Evolutionary conservation across 768 basidiomycete species (phyloP).

Genomic region (Hypsizygus marmoreus): DNA sequence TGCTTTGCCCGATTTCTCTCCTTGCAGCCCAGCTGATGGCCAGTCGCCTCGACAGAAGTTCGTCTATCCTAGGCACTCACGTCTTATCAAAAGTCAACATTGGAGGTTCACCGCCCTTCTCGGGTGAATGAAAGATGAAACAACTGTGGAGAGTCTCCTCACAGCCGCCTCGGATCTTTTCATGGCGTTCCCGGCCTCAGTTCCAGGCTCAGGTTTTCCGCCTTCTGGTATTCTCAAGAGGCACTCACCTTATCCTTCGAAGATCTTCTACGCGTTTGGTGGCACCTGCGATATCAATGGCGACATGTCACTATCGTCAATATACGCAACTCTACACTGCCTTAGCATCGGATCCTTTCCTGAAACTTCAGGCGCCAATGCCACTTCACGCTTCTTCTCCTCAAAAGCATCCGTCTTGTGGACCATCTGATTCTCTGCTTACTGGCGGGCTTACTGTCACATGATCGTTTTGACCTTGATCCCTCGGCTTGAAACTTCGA

Average conservation of each 20-base stretch:
- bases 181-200: conserved; percentile 1
- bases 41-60: background rate
- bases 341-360: conserved; percentile 12
- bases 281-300: too few relatives aligned
- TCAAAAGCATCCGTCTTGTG: conserved; percentile 11
- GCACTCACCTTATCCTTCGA: too few relatives aligned
- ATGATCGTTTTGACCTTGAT: conserved; percentile 5
- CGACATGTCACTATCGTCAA: too few relatives aligned
- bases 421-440: conserved; percentile 11
- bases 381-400: conserved; percentile 7
- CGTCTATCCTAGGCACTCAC: background rate
- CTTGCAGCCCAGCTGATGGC: background rate
- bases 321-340: too few relatives aligned
- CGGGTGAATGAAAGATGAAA: background rate
- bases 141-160: too few relatives aligned
- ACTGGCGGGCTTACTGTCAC: conserved; percentile 5
- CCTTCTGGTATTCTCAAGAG: too few relatives aligned
- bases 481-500: conserved; percentile 1
- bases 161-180: conserved; percentile 13
- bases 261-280: too few relatives aligned
- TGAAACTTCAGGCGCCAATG: too few relatives aligned
- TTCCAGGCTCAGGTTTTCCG: too few relatives aligned
- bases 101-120: conserved; percentile 3
- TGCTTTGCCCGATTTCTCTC: background rate
- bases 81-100: background rate